Conservation (phyloP, 2,329 filamentous ascomycete genomes). For the Hyphodiscus sp. region DNA sequence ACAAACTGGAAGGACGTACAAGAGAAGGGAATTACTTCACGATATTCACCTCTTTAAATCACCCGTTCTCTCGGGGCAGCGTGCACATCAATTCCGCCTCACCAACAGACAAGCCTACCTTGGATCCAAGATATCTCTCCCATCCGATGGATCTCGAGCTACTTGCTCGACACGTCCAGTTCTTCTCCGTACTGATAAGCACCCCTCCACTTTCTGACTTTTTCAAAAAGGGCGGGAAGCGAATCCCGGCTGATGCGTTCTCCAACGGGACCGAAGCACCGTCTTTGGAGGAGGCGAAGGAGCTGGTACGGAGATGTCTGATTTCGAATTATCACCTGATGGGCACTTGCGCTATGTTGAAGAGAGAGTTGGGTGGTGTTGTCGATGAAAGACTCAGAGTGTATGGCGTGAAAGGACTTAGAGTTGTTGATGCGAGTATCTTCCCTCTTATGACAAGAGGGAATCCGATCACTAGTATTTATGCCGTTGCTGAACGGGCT, state of each 20-base stretch:
- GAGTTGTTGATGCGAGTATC: conserved; percentile 1
- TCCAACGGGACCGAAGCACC: too few species aligned
- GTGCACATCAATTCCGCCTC: conserved; percentile 35
- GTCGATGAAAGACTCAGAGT: conserved; percentile 6
- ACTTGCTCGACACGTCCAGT: background rate
- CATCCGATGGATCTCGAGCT: background rate
- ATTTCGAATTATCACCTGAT: conserved; percentile 1
- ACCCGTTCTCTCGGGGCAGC: conserved; percentile 36
- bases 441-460: conserved; percentile 5
- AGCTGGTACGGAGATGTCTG: too few species aligned
- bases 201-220: background rate
- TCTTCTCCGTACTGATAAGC: background rate
- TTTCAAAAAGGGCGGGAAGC: too few species aligned
- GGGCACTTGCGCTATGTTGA: conserved; percentile 5
- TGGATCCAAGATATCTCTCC: conserved; percentile 37
- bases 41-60: conserved; percentile 32
- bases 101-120: conserved; percentile 12
- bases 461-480: conserved; percentile 4
- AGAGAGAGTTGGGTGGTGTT: background rate
- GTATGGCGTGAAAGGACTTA: conserved; percentile 3
- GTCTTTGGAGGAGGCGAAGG: too few species aligned
- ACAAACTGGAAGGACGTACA: too few species aligned
- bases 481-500: conserved; percentile 3
- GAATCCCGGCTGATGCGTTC: too few species aligned
- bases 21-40: conserved; percentile 7